phyloP scores from a whole-genome alignment of 148 eudicot genomes.

The Heliamphora exappendiculata region DNA sequence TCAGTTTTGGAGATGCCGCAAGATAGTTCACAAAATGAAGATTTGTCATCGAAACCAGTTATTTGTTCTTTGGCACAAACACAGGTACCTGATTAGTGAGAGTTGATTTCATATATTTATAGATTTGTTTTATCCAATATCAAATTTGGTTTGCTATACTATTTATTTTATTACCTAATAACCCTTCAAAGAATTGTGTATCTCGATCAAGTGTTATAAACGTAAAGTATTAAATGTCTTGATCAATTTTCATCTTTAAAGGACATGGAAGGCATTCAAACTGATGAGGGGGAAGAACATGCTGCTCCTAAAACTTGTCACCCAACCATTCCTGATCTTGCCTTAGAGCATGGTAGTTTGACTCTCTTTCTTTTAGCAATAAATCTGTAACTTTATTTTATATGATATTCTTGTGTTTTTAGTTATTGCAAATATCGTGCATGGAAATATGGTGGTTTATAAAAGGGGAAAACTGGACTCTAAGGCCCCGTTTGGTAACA shows the following conservation, averaged over 20 bases:
- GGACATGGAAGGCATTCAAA: conserved; percentile 20
- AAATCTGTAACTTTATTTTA: not conserved
- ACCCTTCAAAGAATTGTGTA: not conserved
- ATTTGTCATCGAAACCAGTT: conserved; percentile 8
- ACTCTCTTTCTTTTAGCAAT: not conserved
- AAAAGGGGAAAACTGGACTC: not conserved
- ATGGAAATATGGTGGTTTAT: not conserved
- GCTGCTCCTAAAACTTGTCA: conserved; percentile 2
- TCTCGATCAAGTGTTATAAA: conserved; percentile 12
- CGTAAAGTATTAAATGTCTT: conserved; percentile 3
- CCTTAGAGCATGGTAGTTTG: conserved; percentile 19
- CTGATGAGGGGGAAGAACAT: conserved; percentile 8
- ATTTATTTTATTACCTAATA: not conserved
- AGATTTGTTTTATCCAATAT: not conserved
- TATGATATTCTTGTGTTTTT: not conserved
- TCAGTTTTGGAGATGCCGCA: conserved; percentile 21
- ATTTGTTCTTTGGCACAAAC: conserved; percentile 8
- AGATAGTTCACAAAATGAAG: conserved; percentile 11
- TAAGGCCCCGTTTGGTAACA: too few species aligned
- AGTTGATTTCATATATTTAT: not conserved
- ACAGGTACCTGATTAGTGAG: conserved; percentile 22
- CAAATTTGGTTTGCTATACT: not conserved
- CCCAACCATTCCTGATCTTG: conserved; percentile 11
- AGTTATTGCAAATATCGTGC: not conserved
- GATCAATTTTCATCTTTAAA: conserved; percentile 2